Evolutionary conservation across 2,329 filamentous ascomycete genomes (phyloP), one percentile per base, ranked within the genome.

Genomic region (Verticillium klebahnii): DNA sequence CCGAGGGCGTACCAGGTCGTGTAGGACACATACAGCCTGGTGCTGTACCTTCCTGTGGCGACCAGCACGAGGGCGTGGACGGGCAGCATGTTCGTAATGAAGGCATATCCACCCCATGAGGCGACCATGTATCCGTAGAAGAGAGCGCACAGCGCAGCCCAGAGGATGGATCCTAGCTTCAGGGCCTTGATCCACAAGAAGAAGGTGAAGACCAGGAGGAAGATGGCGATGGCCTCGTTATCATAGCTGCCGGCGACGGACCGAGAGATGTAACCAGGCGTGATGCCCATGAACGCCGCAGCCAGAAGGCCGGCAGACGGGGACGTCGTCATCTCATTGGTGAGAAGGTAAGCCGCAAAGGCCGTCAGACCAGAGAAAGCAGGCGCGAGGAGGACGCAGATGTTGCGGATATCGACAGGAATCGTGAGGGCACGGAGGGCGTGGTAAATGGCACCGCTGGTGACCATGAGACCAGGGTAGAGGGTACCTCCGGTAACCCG

Each of bases 111-210:
- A 84, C 95, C 95, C 95, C 95, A 99, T 19, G 96, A 96, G 57
- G 94, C 95, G 67, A 99, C 95, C 95, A 99, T 99, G 87, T 99
- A 99, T 72, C 95, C 95, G 78, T 99, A 99, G 80, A 96, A 98
- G 61, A 99, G 84, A 54, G 95, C 95, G 69, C 93, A 95, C 65
- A 97, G 82, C 40, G 92, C 93, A 69, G 93, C 94, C 94, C 94
- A 99, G 77, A 97, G 91, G 75, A 96, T 93, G 58, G 95, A 98
- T 31, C 95, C 95, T 62, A 93, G 86, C 83, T 99, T 99, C 69
- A 99, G 85, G 23, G 95, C 92, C 85, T 98, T 98, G 80, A 99
- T 97, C 95, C 95, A 99, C 60, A 99, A 86, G 79, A 89, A 99
- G 79, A 99, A 99, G 74, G 95, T 99, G 77, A 97, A 97, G 67